Percentiles rank a stretch among this genome's conserved stretches.
These are phyloP conservation scores for Solanum tarijense DNA, from an alignment of 257 asterid genomes.

Conservation along the genomic window DNA sequence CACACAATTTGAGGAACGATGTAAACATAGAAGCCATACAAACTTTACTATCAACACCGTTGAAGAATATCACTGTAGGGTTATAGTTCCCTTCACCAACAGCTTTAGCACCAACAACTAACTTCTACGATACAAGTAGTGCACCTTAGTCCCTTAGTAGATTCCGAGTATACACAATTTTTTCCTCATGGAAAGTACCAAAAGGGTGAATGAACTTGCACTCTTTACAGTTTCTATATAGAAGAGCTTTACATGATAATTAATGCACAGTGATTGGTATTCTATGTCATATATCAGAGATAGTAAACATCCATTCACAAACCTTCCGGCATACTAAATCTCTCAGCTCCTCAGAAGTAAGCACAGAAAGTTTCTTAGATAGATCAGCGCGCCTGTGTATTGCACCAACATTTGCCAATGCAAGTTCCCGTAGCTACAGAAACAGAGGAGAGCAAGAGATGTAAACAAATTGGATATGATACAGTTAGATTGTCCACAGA, in stretches of 20 bases:
- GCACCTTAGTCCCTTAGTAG: not conserved
- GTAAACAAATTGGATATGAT: not conserved
- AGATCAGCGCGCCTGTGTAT: constrained; percentile 79
- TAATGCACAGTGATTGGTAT: not conserved
- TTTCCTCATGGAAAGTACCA: not conserved
- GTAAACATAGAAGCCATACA: not conserved
- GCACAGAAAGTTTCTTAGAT: constrained; percentile 71
- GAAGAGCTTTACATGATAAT: not conserved
- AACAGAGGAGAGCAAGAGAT: not conserved
- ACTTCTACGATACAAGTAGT: not conserved
- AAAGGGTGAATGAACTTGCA: not conserved
- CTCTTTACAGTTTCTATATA: not conserved
- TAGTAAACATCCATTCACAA: constrained; percentile 18
- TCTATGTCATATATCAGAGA: not conserved
- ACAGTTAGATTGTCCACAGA: not conserved
- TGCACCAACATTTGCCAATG: constrained; percentile 87
- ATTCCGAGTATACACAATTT: not conserved
- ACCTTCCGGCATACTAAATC: constrained; percentile 90
- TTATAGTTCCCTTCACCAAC: not conserved
- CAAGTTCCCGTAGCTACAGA: constrained; percentile 82
- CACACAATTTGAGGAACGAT: not conserved
- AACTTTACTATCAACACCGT: not conserved
- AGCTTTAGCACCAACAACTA: not conserved
- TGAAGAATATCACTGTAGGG: not conserved
- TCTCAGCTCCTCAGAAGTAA: constrained; percentile 73